These are phyloP conservation scores for Galerina marginata DNA, from an alignment of 768 basidiomycete genomes.

Conservation along the genomic window DNA sequence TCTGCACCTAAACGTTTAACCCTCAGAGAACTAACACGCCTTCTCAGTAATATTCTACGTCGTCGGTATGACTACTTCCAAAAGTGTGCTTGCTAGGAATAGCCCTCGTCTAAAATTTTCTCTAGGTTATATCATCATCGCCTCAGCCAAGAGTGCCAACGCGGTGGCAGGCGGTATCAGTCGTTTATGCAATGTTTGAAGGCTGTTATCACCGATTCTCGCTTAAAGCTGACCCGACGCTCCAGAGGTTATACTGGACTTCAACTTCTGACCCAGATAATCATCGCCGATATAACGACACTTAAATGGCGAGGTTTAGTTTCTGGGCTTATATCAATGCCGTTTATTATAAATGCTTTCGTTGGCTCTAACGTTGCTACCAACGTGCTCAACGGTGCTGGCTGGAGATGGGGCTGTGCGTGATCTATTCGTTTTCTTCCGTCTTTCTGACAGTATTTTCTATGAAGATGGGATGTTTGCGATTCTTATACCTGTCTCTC, in stretches of 20 bases:
- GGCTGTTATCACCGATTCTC: constrained; percentile 5
- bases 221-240: constrained; percentile 2
- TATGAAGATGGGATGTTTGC: constrained; percentile 59
- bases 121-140: constrained; percentile 57
- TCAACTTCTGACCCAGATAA: constrained; percentile 67
- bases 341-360: constrained; percentile 62
- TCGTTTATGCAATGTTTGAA: constrained; percentile 60
- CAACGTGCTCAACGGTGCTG: constrained; percentile 41
- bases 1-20: not conserved
- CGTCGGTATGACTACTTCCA: constrained; percentile 39
- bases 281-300: constrained; percentile 67
- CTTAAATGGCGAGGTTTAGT: constrained; percentile 62
- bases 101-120: not conserved
- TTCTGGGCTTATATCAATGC: constrained; percentile 36
- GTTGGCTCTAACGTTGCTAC: constrained; percentile 68
- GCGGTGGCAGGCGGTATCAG: constrained; percentile 58
- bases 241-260: constrained; percentile 70
- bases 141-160: constrained; percentile 49
- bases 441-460: not conserved
- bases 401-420: constrained; percentile 77
- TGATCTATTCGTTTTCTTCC: constrained; percentile 12
- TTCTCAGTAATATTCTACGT: constrained; percentile 62
- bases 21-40: not conserved
- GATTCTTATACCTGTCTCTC: constrained; percentile 55
- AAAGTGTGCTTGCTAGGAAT: not conserved